Base-by-base conservation (phyloP, 345 rosid species). In the Eucalyptus sp. region DNA sequence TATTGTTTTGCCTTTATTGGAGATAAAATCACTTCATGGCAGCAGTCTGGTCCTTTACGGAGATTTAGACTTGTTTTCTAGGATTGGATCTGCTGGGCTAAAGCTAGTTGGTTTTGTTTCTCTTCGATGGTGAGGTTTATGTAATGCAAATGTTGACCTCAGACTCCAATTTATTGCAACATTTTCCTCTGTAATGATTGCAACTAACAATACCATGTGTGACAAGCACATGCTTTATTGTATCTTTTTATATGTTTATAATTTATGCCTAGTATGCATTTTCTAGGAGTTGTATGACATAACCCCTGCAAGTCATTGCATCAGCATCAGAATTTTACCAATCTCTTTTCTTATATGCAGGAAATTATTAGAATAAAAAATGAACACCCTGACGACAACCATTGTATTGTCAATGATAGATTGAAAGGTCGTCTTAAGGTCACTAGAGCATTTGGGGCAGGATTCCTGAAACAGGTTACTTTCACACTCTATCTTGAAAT, bases 381-480 rank as follows among this genome's bases (percentile, higher is more conserved):
- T 90, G 99, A 97, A 88, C 99, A 97, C 91, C 99, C 98, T 13
- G 99, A 97, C 91, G 99, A 97, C 91, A 94, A 50, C 88, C 95
- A 95, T 29, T 96, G 99, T 91, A 96, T 97, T 90, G 95, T 95
- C 90, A 97, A 97, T 87, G 98, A 95, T 87, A 94, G 99, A 92
- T 98, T 97, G 76, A 97, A 97, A 91, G 99, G 99, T 46, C 98
- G 99, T 80, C 95, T 97, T 64, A 96, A 96, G 95, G 99, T 96
- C 88, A 96, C 99, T 15, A 95, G 99, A 91, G 99, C 99, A 49
- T 97, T 97, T 92, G 99, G 99, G 66, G 99, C 99, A 49, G 99
- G 99, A 91, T 97, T 94, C 90, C 93, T 97, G 90, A 97, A 97
- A 91, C 95, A 95, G 99, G 99, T 97, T n/a, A 44, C 49, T 76